Evolutionary conservation across 257 asterid species (phyloP).

Genomic region (Scutellaria barbata): DNA sequence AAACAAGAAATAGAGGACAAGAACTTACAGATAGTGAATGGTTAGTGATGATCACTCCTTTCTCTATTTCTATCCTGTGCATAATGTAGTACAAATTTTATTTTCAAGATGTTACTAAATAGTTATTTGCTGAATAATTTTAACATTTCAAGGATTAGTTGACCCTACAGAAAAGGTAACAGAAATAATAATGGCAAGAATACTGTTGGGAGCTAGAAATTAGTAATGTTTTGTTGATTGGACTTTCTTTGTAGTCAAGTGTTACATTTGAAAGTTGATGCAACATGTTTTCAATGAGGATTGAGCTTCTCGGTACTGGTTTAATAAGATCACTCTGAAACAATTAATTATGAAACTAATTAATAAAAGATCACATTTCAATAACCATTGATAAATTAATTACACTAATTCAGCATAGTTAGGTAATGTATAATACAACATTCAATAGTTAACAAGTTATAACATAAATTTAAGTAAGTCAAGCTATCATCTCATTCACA

Average conservation of each 20-base stretch:
- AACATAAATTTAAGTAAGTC: too few species aligned
- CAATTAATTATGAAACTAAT: background rate
- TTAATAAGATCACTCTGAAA: conserved; percentile 20
- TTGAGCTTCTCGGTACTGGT: conserved; percentile 5
- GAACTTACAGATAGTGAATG: conserved; percentile 83
- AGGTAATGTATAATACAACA: too few species aligned
- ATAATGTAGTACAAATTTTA: conserved; percentile 23
- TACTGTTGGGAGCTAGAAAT: conserved; percentile 7
- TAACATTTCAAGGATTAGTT: conserved; percentile 25
- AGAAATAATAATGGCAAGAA: conserved; percentile 21
- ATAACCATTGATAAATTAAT: too few species aligned
- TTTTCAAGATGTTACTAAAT: background rate
- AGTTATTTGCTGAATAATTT: too few species aligned
- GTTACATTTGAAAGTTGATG: conserved; percentile 7
- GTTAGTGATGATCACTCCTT: conserved; percentile 86
- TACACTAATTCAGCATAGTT: too few species aligned
- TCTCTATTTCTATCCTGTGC: conserved; percentile 95
- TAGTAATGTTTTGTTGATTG: background rate
- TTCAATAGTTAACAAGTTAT: too few species aligned
- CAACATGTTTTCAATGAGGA: conserved; percentile 15
- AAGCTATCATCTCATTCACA: too few species aligned
- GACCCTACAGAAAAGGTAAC: background rate
- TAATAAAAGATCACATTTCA: too few species aligned
- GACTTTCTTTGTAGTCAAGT: background rate
- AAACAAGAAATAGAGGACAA: conserved; percentile 34